Evolutionary conservation across 768 basidiomycete species (phyloP), one percentile per base, ranked within the genome.

Genomic region (Macrolepiota dolichaula): DNA sequence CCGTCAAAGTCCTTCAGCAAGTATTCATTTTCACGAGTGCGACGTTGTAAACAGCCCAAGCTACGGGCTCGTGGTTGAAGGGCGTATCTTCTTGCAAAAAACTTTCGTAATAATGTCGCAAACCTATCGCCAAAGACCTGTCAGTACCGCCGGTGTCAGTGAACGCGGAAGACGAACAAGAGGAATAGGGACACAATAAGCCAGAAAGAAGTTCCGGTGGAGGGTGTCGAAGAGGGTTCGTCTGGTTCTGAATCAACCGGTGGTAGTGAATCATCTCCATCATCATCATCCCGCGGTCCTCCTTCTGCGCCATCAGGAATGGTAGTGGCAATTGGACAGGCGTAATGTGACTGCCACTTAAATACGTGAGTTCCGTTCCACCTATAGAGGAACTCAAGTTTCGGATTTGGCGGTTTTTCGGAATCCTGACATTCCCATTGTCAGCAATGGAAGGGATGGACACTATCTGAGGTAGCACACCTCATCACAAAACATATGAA

Each of bases 401-500:
- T 47, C 24, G 59, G n/a, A n/a, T 57, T 51, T 15, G 67, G 66
- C n/a, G 22, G 4, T n/a, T 55, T 61, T 50, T n/a, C 62, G 55
- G 61, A 63, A 25, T 29, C 27, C 42, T 60, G 37, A 1, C 17
- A 7, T 22, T 24, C 29, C 24, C 13, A 42, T 42, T 17, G 50
- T 35, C 57, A n/a, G 27, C 32, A 37, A 17, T 4, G 29, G 15
- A 19, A 29, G 47, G 22, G 10, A 24, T 11, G 12, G 22, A 11
- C 22, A 13, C 10, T 49, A 10, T 13, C 15, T 24, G 47, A 27
- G 25, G 9, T 24, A n/a, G n/a, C 15, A 10, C 10, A 62, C 57
- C 29, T 64, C 61, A 38, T 74, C 72, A 58, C 75, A 76, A 36
- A 65, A 55, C 37, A 75, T 72, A 24, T 68, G 55, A 50, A 75